phyloP scores from a whole-genome alignment of 352 stramenopile species.

The Phytophthora sp. region DNA sequence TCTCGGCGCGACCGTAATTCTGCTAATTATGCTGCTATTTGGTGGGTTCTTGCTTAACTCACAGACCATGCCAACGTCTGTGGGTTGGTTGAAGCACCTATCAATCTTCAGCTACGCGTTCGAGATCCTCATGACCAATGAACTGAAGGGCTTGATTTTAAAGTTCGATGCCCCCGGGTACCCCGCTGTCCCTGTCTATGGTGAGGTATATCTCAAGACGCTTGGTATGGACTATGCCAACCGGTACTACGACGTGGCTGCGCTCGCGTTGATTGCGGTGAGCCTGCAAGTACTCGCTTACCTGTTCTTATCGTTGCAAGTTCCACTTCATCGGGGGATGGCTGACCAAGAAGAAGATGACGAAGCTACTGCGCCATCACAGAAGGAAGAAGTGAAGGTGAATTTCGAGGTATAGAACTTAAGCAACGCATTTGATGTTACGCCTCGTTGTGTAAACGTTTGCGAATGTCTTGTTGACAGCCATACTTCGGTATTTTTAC shows the following conservation, averaged over 20 bases:
- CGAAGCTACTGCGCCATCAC: background rate
- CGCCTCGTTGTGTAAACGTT: too few species aligned
- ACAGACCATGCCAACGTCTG: slow-evolving; percentile 61
- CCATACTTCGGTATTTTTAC: too few species aligned
- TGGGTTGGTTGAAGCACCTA: slow-evolving; percentile 71
- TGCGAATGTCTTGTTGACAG: too few species aligned
- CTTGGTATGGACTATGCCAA: slow-evolving; percentile 76
- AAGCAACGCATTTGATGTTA: too few species aligned
- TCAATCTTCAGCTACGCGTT: slow-evolving; percentile 86
- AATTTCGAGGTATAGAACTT: too few species aligned
- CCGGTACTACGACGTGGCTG: slow-evolving; percentile 62
- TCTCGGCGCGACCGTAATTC: slow-evolving; percentile 63
- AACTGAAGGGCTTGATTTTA: slow-evolving; percentile 69
- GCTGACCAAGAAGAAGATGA: background rate
- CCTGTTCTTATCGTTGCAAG: slow-evolving; percentile 66
- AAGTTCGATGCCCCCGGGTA: slow-evolving; percentile 75
- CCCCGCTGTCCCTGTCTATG: slow-evolving; percentile 67
- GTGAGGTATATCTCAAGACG: slow-evolving; percentile 78
- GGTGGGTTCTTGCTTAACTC: slow-evolving; percentile 80
- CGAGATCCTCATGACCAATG: slow-evolving; percentile 83
- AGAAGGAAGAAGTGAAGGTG: background rate
- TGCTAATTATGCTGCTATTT: slow-evolving; percentile 79
- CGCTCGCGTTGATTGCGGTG: slow-evolving; percentile 50
- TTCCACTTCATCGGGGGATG: slow-evolving; percentile 53
- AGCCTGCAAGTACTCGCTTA: slow-evolving; percentile 56